Base-by-base conservation (phyloP, 2,329 filamentous ascomycete genomes). In the Lojkania enalia region DNA sequence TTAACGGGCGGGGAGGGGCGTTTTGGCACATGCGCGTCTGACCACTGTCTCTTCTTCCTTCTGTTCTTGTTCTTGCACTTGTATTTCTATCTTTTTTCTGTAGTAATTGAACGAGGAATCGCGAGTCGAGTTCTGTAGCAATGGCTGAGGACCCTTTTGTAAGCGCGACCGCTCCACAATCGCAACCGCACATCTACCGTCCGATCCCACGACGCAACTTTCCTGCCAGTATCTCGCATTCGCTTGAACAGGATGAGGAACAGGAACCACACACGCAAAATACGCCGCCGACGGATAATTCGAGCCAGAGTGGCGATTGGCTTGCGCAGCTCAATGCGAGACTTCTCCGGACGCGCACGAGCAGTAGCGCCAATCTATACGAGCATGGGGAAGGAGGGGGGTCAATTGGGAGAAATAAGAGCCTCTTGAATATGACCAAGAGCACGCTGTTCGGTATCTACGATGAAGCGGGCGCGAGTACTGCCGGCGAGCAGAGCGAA, bases 361-460 rank as follows among this genome's bases (percentile, higher is more conserved):
- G 57, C 13, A 52, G 57, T 38, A 48, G 55, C 38, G 47, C 30
- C 12, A 39, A 16, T 16, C 14, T 33, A 16, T 18, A 35, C 11
- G 62, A 63, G 3, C 54, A 60, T 23, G 47, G 45, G 3, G 52
- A 51, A 7, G 54, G 57, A 2, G 51, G 51, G 23, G 55, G 54
- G n/a, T 42, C 42, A 11, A 46, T 45, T 6, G 75, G 32, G 63
- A 83, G 88, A 46, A 87, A 85, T 18, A 83, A 86, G 54, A 96
- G 90, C 7, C 81, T 90, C 45, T 76, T 90, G 63, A 95, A 96
- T 66, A 79, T 99, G 48, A 96, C 90, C 3, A 86, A 88, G 7
- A 91, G 90, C 2, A 96, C 94, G 0, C 80, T 99, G 4, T 88
- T 87, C 57, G 92, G 94, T 42, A 99, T 99, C 61, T 99, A 95